A percentile compares a stretch with the other conserved stretches of the same genome.
These are phyloP conservation scores for Nothophoma quercina DNA, from an alignment of 2,329 filamentous ascomycete species.

Conservation along the genomic window DNA sequence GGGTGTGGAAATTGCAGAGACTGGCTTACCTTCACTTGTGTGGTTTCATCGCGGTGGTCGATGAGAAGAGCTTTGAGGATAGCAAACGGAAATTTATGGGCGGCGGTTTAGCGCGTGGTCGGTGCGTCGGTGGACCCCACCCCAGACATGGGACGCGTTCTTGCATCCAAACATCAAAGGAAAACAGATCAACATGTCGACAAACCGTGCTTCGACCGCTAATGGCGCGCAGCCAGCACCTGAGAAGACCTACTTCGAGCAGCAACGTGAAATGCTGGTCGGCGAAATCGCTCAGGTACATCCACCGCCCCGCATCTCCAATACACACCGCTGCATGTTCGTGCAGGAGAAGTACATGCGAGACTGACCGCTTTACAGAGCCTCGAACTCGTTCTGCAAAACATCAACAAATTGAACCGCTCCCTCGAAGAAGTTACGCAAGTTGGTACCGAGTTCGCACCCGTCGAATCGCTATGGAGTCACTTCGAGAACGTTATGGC, in stretches of 20 bases:
- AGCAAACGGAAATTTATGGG: constrained; percentile 28
- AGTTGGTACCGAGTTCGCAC: constrained; percentile 96
- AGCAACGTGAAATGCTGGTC: constrained; percentile 75
- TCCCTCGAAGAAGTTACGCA: constrained; percentile 90
- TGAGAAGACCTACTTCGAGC: constrained; percentile 70
- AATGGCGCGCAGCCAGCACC: constrained; percentile 26
- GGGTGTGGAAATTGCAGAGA: constrained; percentile 9
- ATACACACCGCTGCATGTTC: constrained; percentile 12
- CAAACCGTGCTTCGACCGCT: constrained; percentile 29
- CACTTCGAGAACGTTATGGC: constrained; percentile 97
- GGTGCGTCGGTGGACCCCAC: constrained; percentile 10
- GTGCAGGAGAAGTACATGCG: background rate
- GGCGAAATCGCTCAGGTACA: constrained; percentile 74
- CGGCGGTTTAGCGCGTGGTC: constrained; percentile 24
- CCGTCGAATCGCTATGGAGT: constrained; percentile 95
- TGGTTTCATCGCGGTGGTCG: constrained; percentile 43
- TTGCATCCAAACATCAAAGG: constrained; percentile 19
- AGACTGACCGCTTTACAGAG: constrained; percentile 52
- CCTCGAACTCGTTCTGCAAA: constrained; percentile 90
- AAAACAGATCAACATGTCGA: constrained; percentile 29
- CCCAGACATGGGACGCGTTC: constrained; percentile 12
- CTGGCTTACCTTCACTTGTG: constrained; percentile 46
- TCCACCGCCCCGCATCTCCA: constrained; percentile 8
- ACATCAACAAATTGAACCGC: constrained; percentile 94
- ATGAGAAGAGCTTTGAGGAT: constrained; percentile 15